Base-by-base conservation (phyloP, 352 stramenopile species). In the Phytophthora chlamydospora region DNA sequence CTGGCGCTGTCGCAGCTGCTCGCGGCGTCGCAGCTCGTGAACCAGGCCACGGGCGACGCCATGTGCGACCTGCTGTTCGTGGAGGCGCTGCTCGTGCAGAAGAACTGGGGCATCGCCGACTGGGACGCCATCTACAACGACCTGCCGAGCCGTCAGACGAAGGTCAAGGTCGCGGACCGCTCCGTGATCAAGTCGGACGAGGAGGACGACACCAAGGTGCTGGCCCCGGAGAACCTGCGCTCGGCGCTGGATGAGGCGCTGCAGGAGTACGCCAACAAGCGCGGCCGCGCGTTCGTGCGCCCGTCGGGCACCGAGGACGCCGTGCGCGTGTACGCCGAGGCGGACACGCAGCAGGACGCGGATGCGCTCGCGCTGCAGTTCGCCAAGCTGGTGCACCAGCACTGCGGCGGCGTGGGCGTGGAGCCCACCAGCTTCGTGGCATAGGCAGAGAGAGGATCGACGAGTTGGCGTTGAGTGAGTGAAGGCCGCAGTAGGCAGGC, bases 251-350 rank as follows among this genome's bases (percentile, higher is more conserved):
- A 83, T 12, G 66, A 73, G 16, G 59, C 73, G 17, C 66, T 96
- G 51, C 64, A 80, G 57, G 76, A 81, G 34, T 69, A 83, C 27
- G 80, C 85, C 56, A 79, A 80, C 62, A 84, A 85, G 47, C 78
- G 82, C 19, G 83, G 73, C 17, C 85, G 85, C 19, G 85, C 75
- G 27, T 99, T 99, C 72, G 90, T 99, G 17, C 86, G 97, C 36
- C 95, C 97, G 27, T 99, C 94, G 56, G 98, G 98, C 21, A 99
- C 98, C 0, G 98, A 99, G 73, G 92, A 99, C 70, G 96, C 96
- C 8, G 97, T 99, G 32, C 95, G 98, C 38, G 91, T 99, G 34
- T 99, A 99, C 82, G 98, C 98, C 27, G 98, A 99, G 75, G 96
- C 97, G 16, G 73, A 85, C 58, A 97, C 88, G 17, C 85, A 97